Evolutionary conservation across 108 stramenopile species (phyloP).

Genomic region (Parietichytrium sp.): DNA sequence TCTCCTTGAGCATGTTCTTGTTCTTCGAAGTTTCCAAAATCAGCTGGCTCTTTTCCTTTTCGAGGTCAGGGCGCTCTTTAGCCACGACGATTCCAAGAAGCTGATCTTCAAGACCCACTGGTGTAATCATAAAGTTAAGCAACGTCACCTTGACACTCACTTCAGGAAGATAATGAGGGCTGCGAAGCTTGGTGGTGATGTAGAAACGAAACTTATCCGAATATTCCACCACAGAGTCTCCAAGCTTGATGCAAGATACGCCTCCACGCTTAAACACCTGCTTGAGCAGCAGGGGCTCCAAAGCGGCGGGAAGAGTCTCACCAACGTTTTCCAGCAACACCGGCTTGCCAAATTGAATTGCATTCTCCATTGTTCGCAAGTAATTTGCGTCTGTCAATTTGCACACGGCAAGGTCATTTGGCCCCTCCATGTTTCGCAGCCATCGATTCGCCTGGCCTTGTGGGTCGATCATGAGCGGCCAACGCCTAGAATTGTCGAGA

Average conservation of each 20-base stretch:
- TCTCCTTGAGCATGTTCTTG: constrained; percentile 58
- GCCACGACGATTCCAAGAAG: constrained; percentile 65
- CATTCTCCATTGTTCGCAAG: constrained; percentile 64
- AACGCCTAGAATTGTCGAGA: constrained; percentile 53
- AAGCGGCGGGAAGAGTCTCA: constrained; percentile 57
- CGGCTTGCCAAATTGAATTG: constrained; percentile 62
- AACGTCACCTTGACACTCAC: constrained; percentile 59
- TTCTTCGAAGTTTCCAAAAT: constrained; percentile 66
- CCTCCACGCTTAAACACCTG: constrained; percentile 56
- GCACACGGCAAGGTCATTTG: constrained; percentile 52
- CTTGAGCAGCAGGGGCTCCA: constrained; percentile 60
- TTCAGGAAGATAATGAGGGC: constrained; percentile 68
- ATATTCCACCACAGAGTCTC: constrained; percentile 63
- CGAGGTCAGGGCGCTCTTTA: constrained; percentile 54
- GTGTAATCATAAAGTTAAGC: constrained; percentile 67
- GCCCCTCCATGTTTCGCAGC: constrained; percentile 47
- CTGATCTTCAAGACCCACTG: constrained; percentile 67
- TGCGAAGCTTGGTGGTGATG: constrained; percentile 65
- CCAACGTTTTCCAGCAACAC: constrained; percentile 63
- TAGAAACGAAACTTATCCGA: constrained; percentile 59
- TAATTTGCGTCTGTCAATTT: constrained; percentile 63
- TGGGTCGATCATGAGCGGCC: constrained; percentile 71
- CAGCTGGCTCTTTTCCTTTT: constrained; percentile 53
- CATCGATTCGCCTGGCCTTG: constrained; percentile 67
- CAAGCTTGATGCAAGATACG: constrained; percentile 53